Percentiles rank a stretch among this genome's conserved stretches.
Evolutionary conservation across 2,329 filamentous ascomycete species (phyloP).

Genomic region (Dactylellina drechsleri): DNA sequence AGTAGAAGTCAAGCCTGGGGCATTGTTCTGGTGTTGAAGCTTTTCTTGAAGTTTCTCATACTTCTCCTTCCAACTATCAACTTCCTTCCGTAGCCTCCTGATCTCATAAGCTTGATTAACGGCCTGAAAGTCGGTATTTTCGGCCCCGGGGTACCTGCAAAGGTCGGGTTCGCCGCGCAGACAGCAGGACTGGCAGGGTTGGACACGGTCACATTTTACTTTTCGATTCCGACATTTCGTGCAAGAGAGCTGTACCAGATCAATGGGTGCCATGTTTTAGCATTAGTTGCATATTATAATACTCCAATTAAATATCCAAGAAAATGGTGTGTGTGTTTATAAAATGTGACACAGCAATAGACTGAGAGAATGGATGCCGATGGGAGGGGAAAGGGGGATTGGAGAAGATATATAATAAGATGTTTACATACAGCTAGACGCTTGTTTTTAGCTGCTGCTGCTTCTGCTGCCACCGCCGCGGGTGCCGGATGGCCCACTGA

Average conservation of each 20-base stretch:
- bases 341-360: background rate
- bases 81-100: slow-evolving; percentile 41
- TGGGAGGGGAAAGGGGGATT: background rate
- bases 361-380: background rate
- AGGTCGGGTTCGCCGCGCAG: slow-evolving; percentile 40
- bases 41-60: slow-evolving; percentile 40
- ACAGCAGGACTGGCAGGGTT: slow-evolving; percentile 46
- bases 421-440: slow-evolving; percentile 47
- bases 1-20: background rate
- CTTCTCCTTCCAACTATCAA: slow-evolving; percentile 40
- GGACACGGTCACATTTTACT: slow-evolving; percentile 53
- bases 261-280: slow-evolving; percentile 44
- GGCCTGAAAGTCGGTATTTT: slow-evolving; percentile 36
- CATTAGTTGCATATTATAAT: slow-evolving; percentile 6
- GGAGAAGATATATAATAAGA: slow-evolving; percentile 19
- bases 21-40: background rate
- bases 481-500: slow-evolving; percentile 3
- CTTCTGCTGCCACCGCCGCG: background rate
- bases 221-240: slow-evolving; percentile 50
- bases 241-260: slow-evolving; percentile 42
- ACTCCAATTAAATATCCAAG: background rate
- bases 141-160: slow-evolving; percentile 38
- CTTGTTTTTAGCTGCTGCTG: slow-evolving; percentile 20
- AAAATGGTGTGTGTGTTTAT: too few relatives aligned
- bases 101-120: slow-evolving; percentile 53